Conservation (phyloP, 768 basidiomycete genomes). For the Dacryopinax spathularia region DNA sequence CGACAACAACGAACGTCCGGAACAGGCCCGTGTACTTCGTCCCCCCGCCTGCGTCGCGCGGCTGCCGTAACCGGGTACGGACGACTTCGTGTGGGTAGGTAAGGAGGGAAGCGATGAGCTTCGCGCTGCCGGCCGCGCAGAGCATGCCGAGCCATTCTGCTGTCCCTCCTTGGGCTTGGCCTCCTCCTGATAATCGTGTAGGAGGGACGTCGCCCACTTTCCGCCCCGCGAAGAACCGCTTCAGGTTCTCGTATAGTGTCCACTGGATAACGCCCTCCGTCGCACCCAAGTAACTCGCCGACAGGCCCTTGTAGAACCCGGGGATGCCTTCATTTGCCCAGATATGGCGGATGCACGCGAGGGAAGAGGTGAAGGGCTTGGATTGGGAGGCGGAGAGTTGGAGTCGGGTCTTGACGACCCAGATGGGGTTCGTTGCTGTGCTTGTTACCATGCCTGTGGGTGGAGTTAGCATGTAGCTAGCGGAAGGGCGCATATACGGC, state of each 20-base stretch:
- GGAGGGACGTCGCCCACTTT: no score
- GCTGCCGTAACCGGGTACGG: slow-evolving; percentile 84
- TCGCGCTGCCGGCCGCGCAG: slow-evolving; percentile 82
- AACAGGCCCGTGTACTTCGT: slow-evolving; percentile 75
- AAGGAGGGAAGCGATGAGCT: slow-evolving; percentile 83
- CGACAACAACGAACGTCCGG: slow-evolving; percentile 72
- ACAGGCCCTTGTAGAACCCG: slow-evolving; percentile 91
- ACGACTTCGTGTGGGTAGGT: slow-evolving; percentile 98
- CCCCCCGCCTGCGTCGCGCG: slow-evolving; percentile 55
- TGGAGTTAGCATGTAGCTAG: no score
- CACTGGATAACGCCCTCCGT: slow-evolving; percentile 95
- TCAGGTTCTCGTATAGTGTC: slow-evolving; percentile 89
- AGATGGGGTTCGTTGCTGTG: slow-evolving; percentile 91
- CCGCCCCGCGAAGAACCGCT: slow-evolving; percentile 47
- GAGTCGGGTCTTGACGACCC: slow-evolving; percentile 96
- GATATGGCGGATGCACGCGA: slow-evolving; percentile 51
- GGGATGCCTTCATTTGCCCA: slow-evolving; percentile 63
- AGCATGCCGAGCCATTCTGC: slow-evolving; percentile 70
- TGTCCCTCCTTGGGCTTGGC: slow-evolving; percentile 38
- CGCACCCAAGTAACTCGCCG: slow-evolving; percentile 88
- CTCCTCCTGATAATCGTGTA: no score
- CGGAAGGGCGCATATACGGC: no score
- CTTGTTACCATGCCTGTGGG: slow-evolving; percentile 59
- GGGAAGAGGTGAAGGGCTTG: slow-evolving; percentile 13
- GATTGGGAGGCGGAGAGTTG: slow-evolving; percentile 46